Base-by-base conservation (phyloP, 257 asterid genomes). In the Voacanga thouarsii region DNA sequence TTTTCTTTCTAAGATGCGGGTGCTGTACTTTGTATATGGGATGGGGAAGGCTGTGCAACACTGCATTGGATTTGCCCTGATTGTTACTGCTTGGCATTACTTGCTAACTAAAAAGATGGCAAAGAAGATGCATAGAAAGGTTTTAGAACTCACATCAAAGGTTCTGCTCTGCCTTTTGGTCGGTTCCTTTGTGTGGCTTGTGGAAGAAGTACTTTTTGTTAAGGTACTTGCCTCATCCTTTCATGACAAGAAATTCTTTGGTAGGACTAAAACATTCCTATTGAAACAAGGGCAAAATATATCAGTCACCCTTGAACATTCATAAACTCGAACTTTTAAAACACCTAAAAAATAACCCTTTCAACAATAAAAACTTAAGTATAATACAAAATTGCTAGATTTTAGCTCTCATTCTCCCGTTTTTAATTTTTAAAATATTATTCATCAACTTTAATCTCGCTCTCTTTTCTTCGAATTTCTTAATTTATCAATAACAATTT, bases 1-100 rank as follows among this genome's bases (percentile, higher is more conserved):
- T 45, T 83, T 81, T 70, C 55, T 86, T 6, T 30, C 79, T 69
- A 71, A 83, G 1, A 86, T 59, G 28, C 53, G 87, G 28, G 80
- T 86, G 30, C 41, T 86, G 71, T 86, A 86, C 64, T 86, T 86
- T 65, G 84, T 83, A 11, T 86, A 83, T 12, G 87, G 87, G 16
- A 43, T 86, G 72, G 79, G 75, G 71, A 83, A 57, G 33, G 83
- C 89, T 6, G 87, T 83, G 41, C 84, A 78, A 63, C 65, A 80
- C 47, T 85, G 83, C 75, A 23, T 83, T 14, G 83, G 87, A 87
- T 45, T 85, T 43, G 71, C 43, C 1, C 63, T 85, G 72, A 80
- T 85, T 11, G 26, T 78, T 30, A 65, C 75, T 37, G 76, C 76
- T 1, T 85, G 89, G 89, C 85, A 72, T 24, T 71, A 30, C 43